A percentile compares a stretch with the other conserved stretches of the same genome.
Conservation (phyloP, 257 asterid species). For the Nicotiana noctiflora region DNA sequence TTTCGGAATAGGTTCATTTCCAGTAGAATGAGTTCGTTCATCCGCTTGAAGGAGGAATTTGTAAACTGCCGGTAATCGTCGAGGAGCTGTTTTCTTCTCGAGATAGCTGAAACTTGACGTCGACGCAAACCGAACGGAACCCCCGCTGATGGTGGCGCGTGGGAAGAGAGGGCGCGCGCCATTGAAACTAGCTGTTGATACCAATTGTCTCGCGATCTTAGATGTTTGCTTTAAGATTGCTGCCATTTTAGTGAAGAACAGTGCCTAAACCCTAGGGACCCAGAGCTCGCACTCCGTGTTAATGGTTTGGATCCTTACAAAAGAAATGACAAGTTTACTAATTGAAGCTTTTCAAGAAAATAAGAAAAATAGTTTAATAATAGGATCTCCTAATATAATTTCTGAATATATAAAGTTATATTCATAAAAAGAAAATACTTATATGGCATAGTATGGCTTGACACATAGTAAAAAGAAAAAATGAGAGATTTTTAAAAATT, state of each 20-base stretch:
- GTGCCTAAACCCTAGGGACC: slow-evolving; percentile 1
- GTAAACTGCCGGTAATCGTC: slow-evolving; percentile 5
- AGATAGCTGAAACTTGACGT: slow-evolving; percentile 1
- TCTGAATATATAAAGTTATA: too few species aligned
- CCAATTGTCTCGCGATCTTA: neutral
- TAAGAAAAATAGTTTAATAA: too few species aligned
- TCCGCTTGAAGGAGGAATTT: slow-evolving; percentile 12
- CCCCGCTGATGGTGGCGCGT: neutral
- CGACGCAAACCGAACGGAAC: neutral
- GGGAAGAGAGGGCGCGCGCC: neutral
- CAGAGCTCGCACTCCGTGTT: neutral
- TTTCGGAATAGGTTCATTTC: slow-evolving; percentile 11
- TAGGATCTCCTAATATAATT: too few species aligned
- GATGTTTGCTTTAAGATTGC: neutral
- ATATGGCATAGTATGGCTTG: too few species aligned
- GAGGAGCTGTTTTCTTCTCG: slow-evolving; percentile 12
- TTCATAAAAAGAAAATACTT: too few species aligned
- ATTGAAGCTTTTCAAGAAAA: too few species aligned
- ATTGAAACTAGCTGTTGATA: neutral
- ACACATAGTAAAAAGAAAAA: too few species aligned
- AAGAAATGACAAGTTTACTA: too few species aligned
- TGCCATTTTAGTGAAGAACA: neutral
- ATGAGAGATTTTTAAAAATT: too few species aligned
- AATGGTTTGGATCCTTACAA: too few species aligned
- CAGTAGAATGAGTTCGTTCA: slow-evolving; percentile 3